Evolutionary conservation across 768 basidiomycete species (phyloP).

Genomic region (Amyloporia xantha): DNA sequence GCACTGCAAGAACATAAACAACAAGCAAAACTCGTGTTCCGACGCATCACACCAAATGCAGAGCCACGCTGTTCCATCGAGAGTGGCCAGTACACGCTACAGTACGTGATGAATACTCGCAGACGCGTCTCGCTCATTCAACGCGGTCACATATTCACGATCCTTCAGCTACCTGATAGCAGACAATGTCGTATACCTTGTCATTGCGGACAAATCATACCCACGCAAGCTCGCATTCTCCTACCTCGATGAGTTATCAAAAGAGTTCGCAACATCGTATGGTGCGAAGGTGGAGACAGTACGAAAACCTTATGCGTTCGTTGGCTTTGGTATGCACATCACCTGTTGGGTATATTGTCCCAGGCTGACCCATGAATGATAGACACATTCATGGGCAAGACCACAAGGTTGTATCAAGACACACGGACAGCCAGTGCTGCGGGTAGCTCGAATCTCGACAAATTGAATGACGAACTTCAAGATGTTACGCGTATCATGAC

Average conservation of each 20-base stretch:
- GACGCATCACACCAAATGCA: slow-evolving; percentile 87
- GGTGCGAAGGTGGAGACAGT: slow-evolving; percentile 89
- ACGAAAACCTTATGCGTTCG: slow-evolving; percentile 97
- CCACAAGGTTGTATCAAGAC: slow-evolving; percentile 90
- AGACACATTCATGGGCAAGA: slow-evolving; percentile 99
- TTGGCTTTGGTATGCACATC: slow-evolving; percentile 80
- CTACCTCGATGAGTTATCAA: slow-evolving; percentile 93
- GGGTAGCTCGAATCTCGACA: slow-evolving; percentile 63
- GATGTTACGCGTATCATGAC: slow-evolving; percentile 99
- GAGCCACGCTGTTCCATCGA: slow-evolving; percentile 98
- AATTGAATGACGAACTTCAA: slow-evolving; percentile 91
- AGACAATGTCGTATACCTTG: slow-evolving; percentile 91
- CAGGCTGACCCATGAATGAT: neutral
- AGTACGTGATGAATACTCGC: slow-evolving; percentile 50
- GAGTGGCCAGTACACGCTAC: slow-evolving; percentile 89
- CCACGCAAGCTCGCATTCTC: slow-evolving; percentile 96
- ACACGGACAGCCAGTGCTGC: slow-evolving; percentile 78
- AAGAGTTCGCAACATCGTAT: slow-evolving; percentile 91
- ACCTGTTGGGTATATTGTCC: neutral
- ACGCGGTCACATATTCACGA: neutral
- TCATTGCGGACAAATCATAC: slow-evolving; percentile 95
- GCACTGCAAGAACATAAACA: slow-evolving; percentile 96
- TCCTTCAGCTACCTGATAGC: slow-evolving; percentile 80
- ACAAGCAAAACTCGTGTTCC: slow-evolving; percentile 94
- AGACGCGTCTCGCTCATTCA: slow-evolving; percentile 10